Conservation (phyloP, 2,329 filamentous ascomycete species). For the Colletotrichum acutatum region DNA sequence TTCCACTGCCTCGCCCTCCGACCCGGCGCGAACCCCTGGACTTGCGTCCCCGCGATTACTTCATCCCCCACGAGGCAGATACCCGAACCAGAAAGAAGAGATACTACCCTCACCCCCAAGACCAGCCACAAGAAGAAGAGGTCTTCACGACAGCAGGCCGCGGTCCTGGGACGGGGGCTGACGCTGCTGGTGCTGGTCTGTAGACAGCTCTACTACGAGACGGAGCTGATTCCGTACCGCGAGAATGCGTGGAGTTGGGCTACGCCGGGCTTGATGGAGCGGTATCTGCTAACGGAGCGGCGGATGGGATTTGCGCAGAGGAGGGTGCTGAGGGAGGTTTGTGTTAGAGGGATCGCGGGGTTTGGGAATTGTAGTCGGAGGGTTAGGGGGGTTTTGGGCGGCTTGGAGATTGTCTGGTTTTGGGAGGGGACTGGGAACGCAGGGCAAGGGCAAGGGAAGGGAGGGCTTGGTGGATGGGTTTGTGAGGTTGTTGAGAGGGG, state of each 20-base stretch:
- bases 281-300: constrained; percentile 46
- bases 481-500: constrained; percentile 17
- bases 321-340: constrained; percentile 44
- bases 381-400: constrained; percentile 43
- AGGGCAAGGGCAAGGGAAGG: not conserved
- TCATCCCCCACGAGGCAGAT: not conserved
- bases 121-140: not conserved
- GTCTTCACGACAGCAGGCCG: not conserved
- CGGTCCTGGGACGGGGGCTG: constrained; percentile 36
- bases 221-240: constrained; percentile 45
- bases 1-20: constrained; percentile 45
- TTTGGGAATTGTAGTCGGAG: constrained; percentile 40
- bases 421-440: constrained; percentile 11
- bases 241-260: constrained; percentile 49
- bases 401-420: constrained; percentile 40
- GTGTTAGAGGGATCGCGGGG: constrained; percentile 34
- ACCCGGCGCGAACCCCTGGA: constrained; percentile 44
- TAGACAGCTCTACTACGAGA: constrained; percentile 51
- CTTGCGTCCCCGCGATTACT: not conserved
- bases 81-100: not conserved
- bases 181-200: constrained; percentile 47
- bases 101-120: not conserved
- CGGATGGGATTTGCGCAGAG: constrained; percentile 43
- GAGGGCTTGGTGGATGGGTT: not conserved
- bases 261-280: constrained; percentile 45